phyloP scores from a whole-genome alignment of 2,329 filamentous ascomycete genomes.

The Ascochyta fabae region DNA sequence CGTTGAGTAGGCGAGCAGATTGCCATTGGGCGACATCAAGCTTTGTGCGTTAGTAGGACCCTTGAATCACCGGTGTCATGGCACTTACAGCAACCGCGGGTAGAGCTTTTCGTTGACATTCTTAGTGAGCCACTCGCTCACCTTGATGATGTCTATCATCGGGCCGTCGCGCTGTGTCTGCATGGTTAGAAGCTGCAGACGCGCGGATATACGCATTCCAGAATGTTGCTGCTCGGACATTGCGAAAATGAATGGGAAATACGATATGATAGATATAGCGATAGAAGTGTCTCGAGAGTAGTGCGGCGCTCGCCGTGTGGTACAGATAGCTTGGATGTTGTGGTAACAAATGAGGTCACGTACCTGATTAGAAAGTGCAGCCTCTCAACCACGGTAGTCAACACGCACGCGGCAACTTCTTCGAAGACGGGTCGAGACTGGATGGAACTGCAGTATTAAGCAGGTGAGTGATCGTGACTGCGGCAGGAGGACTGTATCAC shows the following conservation, averaged over 20 bases:
- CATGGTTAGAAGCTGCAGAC: conserved; percentile 8
- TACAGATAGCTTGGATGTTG: conserved; percentile 1
- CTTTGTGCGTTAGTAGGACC: conserved; percentile 32
- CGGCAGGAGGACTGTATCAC: background rate
- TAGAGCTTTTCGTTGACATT: conserved; percentile 54
- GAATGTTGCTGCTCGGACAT: background rate
- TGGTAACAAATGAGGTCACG: conserved; percentile 13
- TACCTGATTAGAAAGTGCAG: conserved; percentile 4
- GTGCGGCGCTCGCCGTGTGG: conserved; percentile 1
- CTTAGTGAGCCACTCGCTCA: conserved; percentile 53
- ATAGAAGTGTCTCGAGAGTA: background rate
- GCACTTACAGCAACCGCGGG: conserved; percentile 52
- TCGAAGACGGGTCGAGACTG: background rate
- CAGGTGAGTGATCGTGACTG: background rate
- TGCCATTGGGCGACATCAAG: conserved; percentile 60
- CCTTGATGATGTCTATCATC: conserved; percentile 55
- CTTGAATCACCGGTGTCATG: background rate
- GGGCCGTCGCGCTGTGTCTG: conserved; percentile 19
- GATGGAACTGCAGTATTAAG: background rate
- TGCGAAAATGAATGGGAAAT: background rate
- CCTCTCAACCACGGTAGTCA: background rate
- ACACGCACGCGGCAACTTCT: background rate
- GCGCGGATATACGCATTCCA: background rate
- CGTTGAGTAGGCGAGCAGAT: conserved; percentile 57
- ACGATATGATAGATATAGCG: background rate